phyloP scores from a whole-genome alignment of 75 land plant species.

The Chamaecyparis obtusa region DNA sequence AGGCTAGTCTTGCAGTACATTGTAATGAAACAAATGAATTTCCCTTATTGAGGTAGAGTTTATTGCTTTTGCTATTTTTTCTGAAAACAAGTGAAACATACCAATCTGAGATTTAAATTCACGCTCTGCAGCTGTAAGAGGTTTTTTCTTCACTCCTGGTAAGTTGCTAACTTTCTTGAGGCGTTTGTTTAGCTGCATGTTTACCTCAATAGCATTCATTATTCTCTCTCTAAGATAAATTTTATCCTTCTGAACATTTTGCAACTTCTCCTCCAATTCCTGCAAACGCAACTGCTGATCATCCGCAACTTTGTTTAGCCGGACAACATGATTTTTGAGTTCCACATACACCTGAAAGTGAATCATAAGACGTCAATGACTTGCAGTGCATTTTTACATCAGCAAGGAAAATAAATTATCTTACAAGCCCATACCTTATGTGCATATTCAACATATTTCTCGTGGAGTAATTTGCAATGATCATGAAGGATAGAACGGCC shows the following conservation, averaged over 20 bases:
- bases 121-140: conserved; percentile 77
- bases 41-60: neutral
- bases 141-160: conserved; percentile 68
- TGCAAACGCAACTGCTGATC: conserved; percentile 60
- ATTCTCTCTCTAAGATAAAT: conserved; percentile 39
- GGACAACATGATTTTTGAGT: conserved; percentile 70
- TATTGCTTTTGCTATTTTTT: neutral
- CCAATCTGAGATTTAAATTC: conserved; percentile 83
- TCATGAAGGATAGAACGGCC: conserved; percentile 89
- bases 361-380: conserved; percentile 1
- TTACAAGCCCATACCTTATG: conserved; percentile 72
- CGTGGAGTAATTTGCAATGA: conserved; percentile 89
- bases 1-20: neutral
- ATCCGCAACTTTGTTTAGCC: conserved; percentile 55
- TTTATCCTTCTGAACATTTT: conserved; percentile 45
- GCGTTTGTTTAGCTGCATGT: conserved; percentile 57
- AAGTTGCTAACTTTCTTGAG: conserved; percentile 53
- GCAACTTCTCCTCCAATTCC: conserved; percentile 45
- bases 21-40: neutral
- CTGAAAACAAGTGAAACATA: conserved; percentile 23
- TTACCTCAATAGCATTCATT: conserved; percentile 37
- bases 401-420: neutral
- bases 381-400: no score
- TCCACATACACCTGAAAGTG: conserved; percentile 72
- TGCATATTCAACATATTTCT: conserved; percentile 93